These are phyloP conservation scores for Candida dajiaensis DNA, from an alignment of 805 yeast species.

Conservation along the genomic window DNA sequence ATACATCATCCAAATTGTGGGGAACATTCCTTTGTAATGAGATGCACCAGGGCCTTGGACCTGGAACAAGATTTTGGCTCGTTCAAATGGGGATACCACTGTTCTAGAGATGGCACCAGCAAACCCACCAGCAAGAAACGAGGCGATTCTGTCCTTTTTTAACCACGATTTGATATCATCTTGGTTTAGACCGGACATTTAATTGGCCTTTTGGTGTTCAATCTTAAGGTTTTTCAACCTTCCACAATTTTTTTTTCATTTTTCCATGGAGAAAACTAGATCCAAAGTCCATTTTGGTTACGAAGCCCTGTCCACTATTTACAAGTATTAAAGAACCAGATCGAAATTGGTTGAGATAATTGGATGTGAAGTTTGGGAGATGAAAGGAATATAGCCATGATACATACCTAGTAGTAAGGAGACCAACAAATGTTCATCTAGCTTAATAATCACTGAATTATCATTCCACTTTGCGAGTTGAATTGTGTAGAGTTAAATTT, in stretches of 20 bases:
- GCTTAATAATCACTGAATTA: too few relatives aligned
- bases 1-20: slow-evolving; percentile 75
- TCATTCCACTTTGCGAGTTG: not conserved
- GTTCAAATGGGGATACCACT: slow-evolving; percentile 89
- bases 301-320: not conserved
- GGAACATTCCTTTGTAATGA: slow-evolving; percentile 60
- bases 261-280: too few relatives aligned
- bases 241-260: not conserved
- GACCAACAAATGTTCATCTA: too few relatives aligned
- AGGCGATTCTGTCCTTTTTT: slow-evolving; percentile 50
- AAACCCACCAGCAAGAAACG: slow-evolving; percentile 67
- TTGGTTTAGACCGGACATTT: not conserved
- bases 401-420: too few relatives aligned
- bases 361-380: too few relatives aligned
- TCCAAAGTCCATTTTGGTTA: not conserved
- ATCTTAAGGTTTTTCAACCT: not conserved
- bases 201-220: too few relatives aligned
- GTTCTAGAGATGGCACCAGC: slow-evolving; percentile 85
- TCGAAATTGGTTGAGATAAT: not conserved
- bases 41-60: slow-evolving; percentile 57
- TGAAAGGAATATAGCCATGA: too few relatives aligned
- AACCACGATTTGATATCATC: slow-evolving; percentile 9
- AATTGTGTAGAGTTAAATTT: too few relatives aligned
- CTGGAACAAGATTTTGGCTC: slow-evolving; percentile 89
- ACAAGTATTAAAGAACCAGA: too few relatives aligned